Evolutionary conservation across 495 filamentous ascomycete species (phyloP), one percentile per base, ranked within the genome.

Genomic region (Achaetomiella virescens): DNA sequence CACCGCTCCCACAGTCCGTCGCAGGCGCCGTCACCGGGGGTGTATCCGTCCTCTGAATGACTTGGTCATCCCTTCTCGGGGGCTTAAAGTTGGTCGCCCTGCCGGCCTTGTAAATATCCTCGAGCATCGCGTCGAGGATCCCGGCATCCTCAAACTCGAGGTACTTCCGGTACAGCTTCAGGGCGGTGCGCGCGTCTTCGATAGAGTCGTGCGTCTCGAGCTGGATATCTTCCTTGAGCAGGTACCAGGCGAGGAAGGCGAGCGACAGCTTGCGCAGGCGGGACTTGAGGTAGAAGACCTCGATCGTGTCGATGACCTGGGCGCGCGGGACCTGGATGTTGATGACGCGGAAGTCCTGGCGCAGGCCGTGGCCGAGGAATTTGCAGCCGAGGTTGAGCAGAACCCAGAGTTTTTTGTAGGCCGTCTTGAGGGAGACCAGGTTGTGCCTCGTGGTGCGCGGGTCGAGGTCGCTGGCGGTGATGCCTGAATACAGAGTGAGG

Each of bases 331-430:
- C 86, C 66, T 96, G 88, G 52, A 99, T 96, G 67, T 99, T 97
- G 72, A 96, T 95, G 48, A 90, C 93, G 36, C 93, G 89, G 74
- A 97, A 99, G 66, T 99, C 93, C 51, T 91, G 91, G 46, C 84
- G 84, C 22, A 99, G 73, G 9, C 91, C 90, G 68, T 99, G 93
- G 8, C 93, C 93, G 27, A 99, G 83, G 70, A 99, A 99, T 43
- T 87, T 77, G 71, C 89, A 95, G 27, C 95, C 93, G 1, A 97
- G 78, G 66, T 99, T 97, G 9, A 97, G 81, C 8, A 99, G 82
- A 12, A 97, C 79, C 93, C 93, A 99, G 27, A 99, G 83, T 65
- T 96, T 96, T 67, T 97, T 99, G 75, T 97, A 97, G 8, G 91
- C 92, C 17, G 84, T 81, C 68, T 97, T 99, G 27, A 97, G 77